Evolutionary conservation across 148 eudicot species (phyloP).

Genomic region (Rhododendron simsii): DNA sequence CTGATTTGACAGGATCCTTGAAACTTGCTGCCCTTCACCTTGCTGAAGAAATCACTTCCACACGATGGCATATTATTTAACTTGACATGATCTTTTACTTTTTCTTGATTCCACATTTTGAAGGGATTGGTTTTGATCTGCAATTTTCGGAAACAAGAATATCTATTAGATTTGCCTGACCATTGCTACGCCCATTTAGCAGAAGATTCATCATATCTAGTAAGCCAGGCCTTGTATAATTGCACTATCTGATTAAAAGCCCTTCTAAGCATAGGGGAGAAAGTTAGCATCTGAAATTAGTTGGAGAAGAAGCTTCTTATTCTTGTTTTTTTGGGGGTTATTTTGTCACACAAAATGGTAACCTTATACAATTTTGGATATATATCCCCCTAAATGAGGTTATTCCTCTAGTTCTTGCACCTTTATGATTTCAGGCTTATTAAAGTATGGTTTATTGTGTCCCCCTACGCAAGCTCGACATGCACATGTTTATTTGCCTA

Average conservation of each 20-base stretch:
- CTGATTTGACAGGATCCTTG: background rate
- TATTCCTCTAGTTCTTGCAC: background rate
- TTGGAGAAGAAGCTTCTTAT: constrained; percentile 5
- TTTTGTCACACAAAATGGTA: background rate
- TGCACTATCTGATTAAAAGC: background rate
- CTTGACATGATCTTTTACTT: background rate
- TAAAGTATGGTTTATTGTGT: background rate
- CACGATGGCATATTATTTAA: background rate
- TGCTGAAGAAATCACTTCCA: background rate
- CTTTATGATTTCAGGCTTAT: background rate
- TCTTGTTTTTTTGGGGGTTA: background rate
- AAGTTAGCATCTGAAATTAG: constrained; percentile 1
- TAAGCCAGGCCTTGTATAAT: background rate
- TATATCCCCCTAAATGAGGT: background rate
- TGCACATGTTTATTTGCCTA: background rate
- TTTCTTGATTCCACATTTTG: background rate
- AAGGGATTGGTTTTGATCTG: background rate
- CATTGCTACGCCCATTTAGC: background rate
- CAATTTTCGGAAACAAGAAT: background rate
- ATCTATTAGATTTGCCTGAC: background rate
- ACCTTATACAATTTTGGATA: background rate
- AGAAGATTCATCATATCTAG: background rate
- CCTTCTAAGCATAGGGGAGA: background rate
- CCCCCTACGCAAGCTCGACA: background rate
- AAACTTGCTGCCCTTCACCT: background rate